A percentile compares a stretch with the other conserved stretches of the same genome.
These are phyloP conservation scores for Blastobotrys muscicola DNA, from an alignment of 805 yeast genomes.

Conservation along the genomic window DNA sequence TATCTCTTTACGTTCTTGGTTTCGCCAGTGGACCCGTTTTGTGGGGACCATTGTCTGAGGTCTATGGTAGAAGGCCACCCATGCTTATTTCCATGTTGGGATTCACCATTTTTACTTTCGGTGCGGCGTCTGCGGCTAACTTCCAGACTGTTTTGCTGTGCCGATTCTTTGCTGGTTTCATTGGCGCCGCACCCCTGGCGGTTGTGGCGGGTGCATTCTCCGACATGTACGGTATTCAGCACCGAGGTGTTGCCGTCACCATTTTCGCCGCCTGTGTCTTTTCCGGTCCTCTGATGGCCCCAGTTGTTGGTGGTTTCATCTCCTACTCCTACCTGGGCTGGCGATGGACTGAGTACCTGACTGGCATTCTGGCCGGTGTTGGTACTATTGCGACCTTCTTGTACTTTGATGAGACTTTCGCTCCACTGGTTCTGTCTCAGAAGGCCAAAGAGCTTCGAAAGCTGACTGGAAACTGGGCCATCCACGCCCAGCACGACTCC, in stretches of 20 bases:
- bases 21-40: constrained; percentile 79
- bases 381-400: constrained; percentile 32
- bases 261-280: constrained; percentile 61
- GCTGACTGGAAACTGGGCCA: constrained; percentile 70
- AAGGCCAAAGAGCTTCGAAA: constrained; percentile 56
- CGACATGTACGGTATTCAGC: constrained; percentile 54
- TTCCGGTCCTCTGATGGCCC: constrained; percentile 63
- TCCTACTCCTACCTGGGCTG: constrained; percentile 57
- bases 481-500: constrained; percentile 65
- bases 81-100: constrained; percentile 43
- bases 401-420: constrained; percentile 56
- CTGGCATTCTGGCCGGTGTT: constrained; percentile 49
- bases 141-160: constrained; percentile 64
- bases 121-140: constrained; percentile 61
- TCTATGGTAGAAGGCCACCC: constrained; percentile 60
- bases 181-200: constrained; percentile 74
- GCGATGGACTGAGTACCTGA: constrained; percentile 72
- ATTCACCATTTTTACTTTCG: constrained; percentile 50
- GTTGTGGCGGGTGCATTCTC: constrained; percentile 76
- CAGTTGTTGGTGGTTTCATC: constrained; percentile 60
- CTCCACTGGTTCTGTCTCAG: constrained; percentile 50
- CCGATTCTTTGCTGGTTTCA: constrained; percentile 65
- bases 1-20: constrained; percentile 69
- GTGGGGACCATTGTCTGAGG: constrained; percentile 72
- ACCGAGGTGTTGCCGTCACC: constrained; percentile 63